Evolutionary conservation across 2,329 filamentous ascomycete genomes (phyloP).

Genomic region (Phialemoniopsis sp.): DNA sequence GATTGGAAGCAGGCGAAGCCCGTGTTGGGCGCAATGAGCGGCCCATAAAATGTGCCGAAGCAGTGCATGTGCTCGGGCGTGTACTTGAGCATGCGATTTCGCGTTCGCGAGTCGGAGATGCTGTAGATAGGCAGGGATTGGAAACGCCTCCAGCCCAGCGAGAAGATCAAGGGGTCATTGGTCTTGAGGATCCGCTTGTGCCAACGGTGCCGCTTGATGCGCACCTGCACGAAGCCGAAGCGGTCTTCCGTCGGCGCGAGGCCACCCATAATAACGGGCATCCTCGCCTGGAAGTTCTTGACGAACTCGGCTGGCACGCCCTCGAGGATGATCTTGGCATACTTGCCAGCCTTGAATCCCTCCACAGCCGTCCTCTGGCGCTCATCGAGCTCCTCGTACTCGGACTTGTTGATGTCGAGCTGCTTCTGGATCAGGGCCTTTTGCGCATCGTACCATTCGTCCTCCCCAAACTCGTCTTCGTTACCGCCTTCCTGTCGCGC

Average conservation of each 20-base stretch:
- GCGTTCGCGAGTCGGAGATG: conserved; percentile 86
- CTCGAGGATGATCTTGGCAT: conserved; percentile 86
- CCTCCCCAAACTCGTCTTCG: conserved; percentile 84
- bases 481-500: conserved; percentile 66
- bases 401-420: conserved; percentile 91
- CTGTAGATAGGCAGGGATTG: conserved; percentile 91
- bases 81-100: conserved; percentile 98
- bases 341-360: conserved; percentile 87
- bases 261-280: conserved; percentile 87
- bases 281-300: conserved; percentile 72
- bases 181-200: conserved; percentile 99
- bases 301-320: conserved; percentile 90
- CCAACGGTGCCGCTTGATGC: conserved; percentile 97
- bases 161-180: conserved; percentile 96
- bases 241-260: conserved; percentile 89
- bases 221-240: conserved; percentile 90
- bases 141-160: conserved; percentile 92
- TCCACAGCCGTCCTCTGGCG: conserved; percentile 79
- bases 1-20: conserved; percentile 93
- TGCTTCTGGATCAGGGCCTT: conserved; percentile 95
- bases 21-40: conserved; percentile 91
- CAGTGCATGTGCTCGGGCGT: conserved; percentile 99
- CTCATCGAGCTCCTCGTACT: conserved; percentile 85
- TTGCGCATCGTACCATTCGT: conserved; percentile 97
- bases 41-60: conserved; percentile 92